phyloP scores from a whole-genome alignment of 208 protist species.

The Porcisia deanei region DNA sequence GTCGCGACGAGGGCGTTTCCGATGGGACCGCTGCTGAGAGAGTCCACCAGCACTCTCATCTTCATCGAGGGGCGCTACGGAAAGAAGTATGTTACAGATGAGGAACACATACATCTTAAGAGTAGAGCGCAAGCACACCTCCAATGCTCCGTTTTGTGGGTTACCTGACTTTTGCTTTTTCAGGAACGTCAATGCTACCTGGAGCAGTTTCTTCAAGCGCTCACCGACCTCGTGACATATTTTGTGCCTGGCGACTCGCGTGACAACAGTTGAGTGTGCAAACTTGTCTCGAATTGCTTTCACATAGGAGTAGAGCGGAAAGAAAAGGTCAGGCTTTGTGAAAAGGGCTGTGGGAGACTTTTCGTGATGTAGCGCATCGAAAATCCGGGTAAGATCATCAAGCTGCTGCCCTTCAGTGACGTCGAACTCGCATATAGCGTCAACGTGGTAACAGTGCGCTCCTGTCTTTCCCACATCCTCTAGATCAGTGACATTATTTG shows the following conservation, averaged over 20 bases:
- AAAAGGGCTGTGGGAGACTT: conserved; percentile 86
- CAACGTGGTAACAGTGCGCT: conserved; percentile 56
- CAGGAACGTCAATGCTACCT: conserved; percentile 69
- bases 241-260: conserved; percentile 72
- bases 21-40: conserved; percentile 36
- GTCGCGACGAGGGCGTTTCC: conserved; percentile 42
- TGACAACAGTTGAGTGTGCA: conserved; percentile 31
- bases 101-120: conserved; percentile 88
- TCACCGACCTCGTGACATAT: conserved; percentile 89
- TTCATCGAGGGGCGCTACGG: conserved; percentile 50
- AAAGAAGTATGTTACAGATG: conserved; percentile 69
- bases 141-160: conserved; percentile 37
- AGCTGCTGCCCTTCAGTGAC: conserved; percentile 71
- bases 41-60: conserved; percentile 33
- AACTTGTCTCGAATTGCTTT: conserved; percentile 63
- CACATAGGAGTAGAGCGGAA: conserved; percentile 68
- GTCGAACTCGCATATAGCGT: conserved; percentile 67
- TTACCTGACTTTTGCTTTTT: conserved; percentile 31
- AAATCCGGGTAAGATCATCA: conserved; percentile 79
- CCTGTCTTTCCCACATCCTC: conserved; percentile 50
- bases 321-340: conserved; percentile 69
- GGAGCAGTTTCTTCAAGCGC: conserved; percentile 82
- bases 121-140: conserved; percentile 78
- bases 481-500: conserved; percentile 54
- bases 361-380: conserved; percentile 77